Percentiles rank a stretch among this genome's conserved stretches.
Conservation (phyloP, 352 stramenopile genomes). For the Pythium oligandrum region DNA sequence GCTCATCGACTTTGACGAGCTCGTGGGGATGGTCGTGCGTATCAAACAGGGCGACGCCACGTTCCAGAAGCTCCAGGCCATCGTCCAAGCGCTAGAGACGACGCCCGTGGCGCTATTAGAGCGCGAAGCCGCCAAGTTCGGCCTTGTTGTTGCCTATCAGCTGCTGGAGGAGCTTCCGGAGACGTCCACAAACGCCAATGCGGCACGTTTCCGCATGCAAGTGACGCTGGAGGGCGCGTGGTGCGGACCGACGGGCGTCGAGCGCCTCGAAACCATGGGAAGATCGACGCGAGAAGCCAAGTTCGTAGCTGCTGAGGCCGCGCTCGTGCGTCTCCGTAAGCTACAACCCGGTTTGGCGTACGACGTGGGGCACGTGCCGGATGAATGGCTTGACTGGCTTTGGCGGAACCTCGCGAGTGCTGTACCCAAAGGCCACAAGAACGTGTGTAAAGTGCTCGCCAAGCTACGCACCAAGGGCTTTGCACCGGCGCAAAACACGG, state of each 20-base stretch:
- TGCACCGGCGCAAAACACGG: slow-evolving; percentile 35
- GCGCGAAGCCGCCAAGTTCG: slow-evolving; percentile 58
- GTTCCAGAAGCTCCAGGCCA: slow-evolving; percentile 34
- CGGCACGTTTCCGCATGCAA: slow-evolving; percentile 38
- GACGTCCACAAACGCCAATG: slow-evolving; percentile 26
- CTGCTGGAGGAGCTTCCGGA: slow-evolving; percentile 38
- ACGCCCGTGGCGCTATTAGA: slow-evolving; percentile 60
- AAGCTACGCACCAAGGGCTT: slow-evolving; percentile 61
- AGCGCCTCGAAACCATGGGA: slow-evolving; percentile 35
- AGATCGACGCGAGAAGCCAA: slow-evolving; percentile 70
- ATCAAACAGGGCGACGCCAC: slow-evolving; percentile 50
- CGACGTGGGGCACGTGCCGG: slow-evolving; percentile 41
- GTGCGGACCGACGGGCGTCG: slow-evolving; percentile 27
- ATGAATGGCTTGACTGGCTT: slow-evolving; percentile 51
- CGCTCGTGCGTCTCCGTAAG: slow-evolving; percentile 44
- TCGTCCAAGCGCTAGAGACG: slow-evolving; percentile 51
- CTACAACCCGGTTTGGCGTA: slow-evolving; percentile 58
- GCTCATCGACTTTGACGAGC: slow-evolving; percentile 54
- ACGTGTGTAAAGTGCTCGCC: slow-evolving; percentile 42
- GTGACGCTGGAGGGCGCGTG: slow-evolving; percentile 49
- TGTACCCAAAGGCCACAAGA: slow-evolving; percentile 23
- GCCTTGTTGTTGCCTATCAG: slow-evolving; percentile 38
- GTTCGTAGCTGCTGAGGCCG: slow-evolving; percentile 57
- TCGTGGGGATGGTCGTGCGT: slow-evolving; percentile 46
- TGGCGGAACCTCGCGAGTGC: slow-evolving; percentile 42